Percentiles rank a stretch among this genome's conserved stretches.
Conservation (phyloP, 1,139 yeast genomes). For the Citeromyces hawaiiensis region DNA sequence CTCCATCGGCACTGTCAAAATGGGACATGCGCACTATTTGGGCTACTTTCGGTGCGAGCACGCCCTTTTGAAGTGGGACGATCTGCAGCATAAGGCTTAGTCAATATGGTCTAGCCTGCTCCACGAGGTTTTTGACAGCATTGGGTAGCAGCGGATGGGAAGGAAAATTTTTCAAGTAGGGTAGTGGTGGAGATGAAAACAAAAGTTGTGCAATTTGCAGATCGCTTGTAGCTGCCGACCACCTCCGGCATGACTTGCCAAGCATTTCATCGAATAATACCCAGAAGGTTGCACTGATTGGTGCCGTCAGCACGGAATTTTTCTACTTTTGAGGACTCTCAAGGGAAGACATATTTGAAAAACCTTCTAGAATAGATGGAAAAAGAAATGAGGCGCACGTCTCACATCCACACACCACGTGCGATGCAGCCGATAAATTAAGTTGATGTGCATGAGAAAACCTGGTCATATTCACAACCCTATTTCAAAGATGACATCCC, state of each 20-base stretch:
- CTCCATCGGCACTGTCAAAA: background rate
- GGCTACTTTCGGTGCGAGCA: background rate
- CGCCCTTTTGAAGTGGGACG: background rate
- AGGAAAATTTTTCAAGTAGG: background rate
- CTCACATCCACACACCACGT: background rate
- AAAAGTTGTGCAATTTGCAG: background rate
- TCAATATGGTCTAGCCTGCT: conserved; percentile 1
- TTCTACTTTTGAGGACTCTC: too few species aligned
- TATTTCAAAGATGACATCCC: background rate
- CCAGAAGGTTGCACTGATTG: too few species aligned
- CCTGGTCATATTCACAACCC: conserved; percentile 1
- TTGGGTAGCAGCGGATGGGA: background rate
- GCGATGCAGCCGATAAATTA: conserved; percentile 1
- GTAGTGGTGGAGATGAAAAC: background rate
- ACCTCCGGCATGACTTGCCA: too few species aligned
- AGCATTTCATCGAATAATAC: too few species aligned
- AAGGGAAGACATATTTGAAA: too few species aligned
- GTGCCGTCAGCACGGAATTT: too few species aligned
- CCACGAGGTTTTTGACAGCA: background rate
- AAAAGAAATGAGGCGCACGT: background rate
- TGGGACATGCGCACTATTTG: background rate
- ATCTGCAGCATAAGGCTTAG: background rate
- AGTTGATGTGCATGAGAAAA: conserved; percentile 1
- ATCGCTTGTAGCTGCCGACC: background rate
- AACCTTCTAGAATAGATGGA: background rate